Percentiles rank a stretch among this genome's conserved stretches.
Evolutionary conservation across 331 rosid genomes (phyloP).

Genomic region (Prunus yedoensis): DNA sequence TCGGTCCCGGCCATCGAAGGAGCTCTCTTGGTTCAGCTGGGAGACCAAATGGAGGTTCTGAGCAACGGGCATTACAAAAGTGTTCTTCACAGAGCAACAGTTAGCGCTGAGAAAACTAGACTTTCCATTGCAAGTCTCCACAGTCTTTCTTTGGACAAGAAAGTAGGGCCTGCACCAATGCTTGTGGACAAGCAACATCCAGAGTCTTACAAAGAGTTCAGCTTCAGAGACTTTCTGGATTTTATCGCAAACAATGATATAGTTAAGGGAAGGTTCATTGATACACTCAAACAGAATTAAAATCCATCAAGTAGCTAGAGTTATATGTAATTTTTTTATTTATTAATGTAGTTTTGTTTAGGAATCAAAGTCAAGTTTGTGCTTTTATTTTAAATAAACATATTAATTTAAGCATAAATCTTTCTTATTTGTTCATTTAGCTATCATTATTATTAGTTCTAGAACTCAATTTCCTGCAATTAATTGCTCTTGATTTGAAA

Average conservation of each 20-base stretch:
- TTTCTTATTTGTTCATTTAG: too few species aligned
- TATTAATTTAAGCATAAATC: too few species aligned
- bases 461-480: too few species aligned
- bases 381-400: too few species aligned
- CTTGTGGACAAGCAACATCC: conserved; percentile 33
- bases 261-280: conserved; percentile 18
- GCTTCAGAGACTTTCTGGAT: conserved; percentile 35
- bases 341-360: too few species aligned
- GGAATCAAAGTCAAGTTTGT: too few species aligned
- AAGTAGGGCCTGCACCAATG: conserved; percentile 28
- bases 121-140: conserved; percentile 36
- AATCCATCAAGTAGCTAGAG: too few species aligned
- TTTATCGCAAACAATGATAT: conserved; percentile 19
- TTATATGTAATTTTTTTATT: too few species aligned
- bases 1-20: conserved; percentile 29
- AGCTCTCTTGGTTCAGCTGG: conserved; percentile 29
- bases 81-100: conserved; percentile 31
- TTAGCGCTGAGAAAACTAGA: conserved; percentile 22
- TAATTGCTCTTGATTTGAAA: too few species aligned
- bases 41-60: conserved; percentile 40
- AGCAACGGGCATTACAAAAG: conserved; percentile 35
- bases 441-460: too few species aligned
- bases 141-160: conserved; percentile 28
- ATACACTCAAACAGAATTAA: conserved; percentile 4
- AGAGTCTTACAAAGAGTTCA: conserved; percentile 27